Evolutionary conservation across 192 early-diverging fungal genomes (phyloP), one percentile per base, ranked within the genome.

Genomic region (Coemansia sp.): DNA sequence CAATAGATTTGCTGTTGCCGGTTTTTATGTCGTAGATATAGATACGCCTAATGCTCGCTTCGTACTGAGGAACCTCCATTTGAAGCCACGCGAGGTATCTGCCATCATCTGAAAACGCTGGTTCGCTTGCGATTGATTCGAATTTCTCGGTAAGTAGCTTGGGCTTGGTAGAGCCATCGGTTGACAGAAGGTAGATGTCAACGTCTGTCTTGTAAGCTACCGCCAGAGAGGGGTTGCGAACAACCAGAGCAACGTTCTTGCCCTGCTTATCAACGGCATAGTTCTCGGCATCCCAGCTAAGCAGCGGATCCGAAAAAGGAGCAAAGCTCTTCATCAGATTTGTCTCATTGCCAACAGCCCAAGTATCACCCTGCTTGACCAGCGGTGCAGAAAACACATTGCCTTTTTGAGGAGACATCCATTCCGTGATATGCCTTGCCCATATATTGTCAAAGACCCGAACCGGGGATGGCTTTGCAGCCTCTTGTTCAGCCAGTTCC

Each of bases 361-460:
- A 44, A 15, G 9, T 33, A 9, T 40, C 32, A 14, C 29, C 36
- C 74, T 84, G 48, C 67, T n/a, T 13, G 34, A 13, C 29, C 34
- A 44, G 10, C 1, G 43, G 11, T 4, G 42, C 48, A 1, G 58
- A 18, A 30, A 62, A 65, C 33, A 73, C 41, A 9, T 50, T 44
- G 4, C 57, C 49, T 24, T 58, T 55, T 54, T 79, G 75, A 20
- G 71, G 48, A 11, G 72, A 51, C 30, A 78, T 71, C 57, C 78
- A 85, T 7, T 65, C 59, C 51, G 88, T 84, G 86, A 87, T 89
- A 48, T 91, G 88, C 32, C 87, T 72, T 24, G 85, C 79, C 81
- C 84, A 87, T 37, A 91, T 58, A 10, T 81, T 54, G 42, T 88
- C 81, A 55, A 67, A 87, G 17, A 74, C 77, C 20, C 74, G 40